Evolutionary conservation across 345 rosid species (phyloP), one percentile per base, ranked within the genome.

Genomic region (Brassica nigra): DNA sequence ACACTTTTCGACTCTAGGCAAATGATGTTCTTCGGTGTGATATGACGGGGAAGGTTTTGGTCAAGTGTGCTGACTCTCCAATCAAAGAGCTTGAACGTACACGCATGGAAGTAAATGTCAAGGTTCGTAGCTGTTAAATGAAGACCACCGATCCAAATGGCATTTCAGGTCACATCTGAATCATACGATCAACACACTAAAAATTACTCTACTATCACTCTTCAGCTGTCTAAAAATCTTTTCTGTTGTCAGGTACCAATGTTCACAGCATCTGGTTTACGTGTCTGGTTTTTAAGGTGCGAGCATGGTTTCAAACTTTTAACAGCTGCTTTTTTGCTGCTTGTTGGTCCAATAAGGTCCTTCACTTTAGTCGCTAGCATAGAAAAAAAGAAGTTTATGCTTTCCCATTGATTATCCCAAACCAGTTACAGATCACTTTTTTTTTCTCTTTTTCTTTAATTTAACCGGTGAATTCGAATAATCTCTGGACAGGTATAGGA

Each of bases 271-370:
- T 42, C 58, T 42, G 94, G 97, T 81, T 78, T 86, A 83, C 92
- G 97, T 2, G 99, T 93, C 72, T 90, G 97, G 69, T 88, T 91
- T 77, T 93, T 15, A 90, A 89, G 97, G 90, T 95, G 64, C 44
- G 69, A 44, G 75, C 63, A 67, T 68, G 80, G 62, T 68, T 8
- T 14, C 52, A 28, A 15, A 36, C 62, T 12, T 62, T 58, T 11
- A 28, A 29, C 34, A 31, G 18, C 11, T 44, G 68, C 73, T 65
- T 10, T 59, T 71, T 66, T 55, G 34, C 47, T 78, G 72, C 52
- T 55, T 78, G 82, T 58, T 72, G 29, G 73, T 78, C 73, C 67
- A 72, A 2, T 78, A 73, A 73, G 47, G 77, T 73, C 73, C 2
- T 42, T 73, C 73, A 73, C 73, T 78, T 79, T 79, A 79, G 44